These are phyloP conservation scores for Aspergillus saccharolyticus DNA, from an alignment of 495 filamentous ascomycete genomes.

Conservation along the genomic window DNA sequence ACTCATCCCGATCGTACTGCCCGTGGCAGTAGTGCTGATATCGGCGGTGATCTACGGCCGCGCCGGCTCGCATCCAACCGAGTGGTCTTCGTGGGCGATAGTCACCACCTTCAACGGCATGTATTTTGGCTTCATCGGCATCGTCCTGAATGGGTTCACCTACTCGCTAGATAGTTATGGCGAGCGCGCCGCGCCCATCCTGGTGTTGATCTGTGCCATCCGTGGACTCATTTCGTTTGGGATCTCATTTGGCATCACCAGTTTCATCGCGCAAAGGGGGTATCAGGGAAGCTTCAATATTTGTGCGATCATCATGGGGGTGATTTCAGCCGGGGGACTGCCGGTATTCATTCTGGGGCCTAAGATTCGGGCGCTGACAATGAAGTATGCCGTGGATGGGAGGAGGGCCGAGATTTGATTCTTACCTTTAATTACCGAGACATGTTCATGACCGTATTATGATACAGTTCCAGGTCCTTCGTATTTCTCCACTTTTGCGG, in stretches of 20 bases:
- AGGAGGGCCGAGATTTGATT: background rate
- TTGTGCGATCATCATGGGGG: slow-evolving; percentile 1
- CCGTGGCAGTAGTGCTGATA: slow-evolving; percentile 15
- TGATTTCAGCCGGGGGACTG: background rate
- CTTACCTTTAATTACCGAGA: no score
- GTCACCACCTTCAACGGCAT: slow-evolving; percentile 20
- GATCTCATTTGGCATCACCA: background rate
- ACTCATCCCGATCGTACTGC: slow-evolving; percentile 20
- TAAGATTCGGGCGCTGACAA: background rate
- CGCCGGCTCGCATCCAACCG: slow-evolving; percentile 13
- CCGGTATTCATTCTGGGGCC: background rate
- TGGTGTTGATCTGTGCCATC: slow-evolving; percentile 24
- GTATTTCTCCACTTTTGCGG: no score
- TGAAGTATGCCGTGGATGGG: slow-evolving; percentile 4
- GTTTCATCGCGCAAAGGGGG: background rate
- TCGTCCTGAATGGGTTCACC: slow-evolving; percentile 23
- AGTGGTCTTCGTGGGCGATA: slow-evolving; percentile 17
- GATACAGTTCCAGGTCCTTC: no score
- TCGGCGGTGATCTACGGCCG: slow-evolving; percentile 22
- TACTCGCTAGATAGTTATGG: slow-evolving; percentile 26
- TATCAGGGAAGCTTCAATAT: slow-evolving; percentile 1
- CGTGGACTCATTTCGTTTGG: slow-evolving; percentile 32
- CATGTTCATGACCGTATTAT: no score
- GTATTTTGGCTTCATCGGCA: slow-evolving; percentile 23
- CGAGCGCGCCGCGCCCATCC: slow-evolving; percentile 18